Conservation (phyloP, 1,139 yeast species). For the Pichia sp. region DNA sequence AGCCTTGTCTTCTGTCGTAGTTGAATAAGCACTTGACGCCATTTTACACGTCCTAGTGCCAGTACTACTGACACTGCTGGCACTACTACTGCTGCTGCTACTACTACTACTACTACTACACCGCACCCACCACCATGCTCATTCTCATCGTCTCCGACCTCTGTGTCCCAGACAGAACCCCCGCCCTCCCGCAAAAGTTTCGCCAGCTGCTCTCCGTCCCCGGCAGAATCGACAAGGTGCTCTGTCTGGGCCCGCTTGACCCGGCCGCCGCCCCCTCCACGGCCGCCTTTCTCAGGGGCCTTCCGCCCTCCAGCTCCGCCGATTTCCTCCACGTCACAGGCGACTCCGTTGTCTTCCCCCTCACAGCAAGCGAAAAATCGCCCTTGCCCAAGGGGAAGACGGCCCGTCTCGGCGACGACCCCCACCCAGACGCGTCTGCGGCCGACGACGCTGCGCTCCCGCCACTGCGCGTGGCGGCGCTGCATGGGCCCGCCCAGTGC, state of each 20-base stretch:
- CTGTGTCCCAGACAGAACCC: constrained; percentile 81
- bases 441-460: not conserved
- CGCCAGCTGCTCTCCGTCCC: constrained; percentile 61
- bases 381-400: too few relatives aligned
- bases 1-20: too few relatives aligned
- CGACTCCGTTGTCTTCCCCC: not conserved
- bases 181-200: constrained; percentile 54
- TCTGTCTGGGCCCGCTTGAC: constrained; percentile 54
- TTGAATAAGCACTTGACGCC: too few relatives aligned
- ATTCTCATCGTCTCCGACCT: constrained; percentile 88
- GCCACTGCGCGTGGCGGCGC: not conserved
- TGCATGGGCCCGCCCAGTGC: not conserved
- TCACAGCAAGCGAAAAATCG: too few relatives aligned
- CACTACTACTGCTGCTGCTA: not conserved
- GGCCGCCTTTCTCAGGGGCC: not conserved
- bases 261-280: not conserved
- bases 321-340: not conserved
- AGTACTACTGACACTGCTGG: too few relatives aligned
- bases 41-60: too few relatives aligned
- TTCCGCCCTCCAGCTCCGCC: not conserved
- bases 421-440: not conserved
- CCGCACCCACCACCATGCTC: constrained; percentile 43
- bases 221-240: constrained; percentile 75
- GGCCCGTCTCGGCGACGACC: not conserved
- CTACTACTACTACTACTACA: not conserved